Evolutionary conservation across 192 early-diverging fungal genomes (phyloP), one percentile per base, ranked within the genome.

Genomic region (Linnemannia exigua): DNA sequence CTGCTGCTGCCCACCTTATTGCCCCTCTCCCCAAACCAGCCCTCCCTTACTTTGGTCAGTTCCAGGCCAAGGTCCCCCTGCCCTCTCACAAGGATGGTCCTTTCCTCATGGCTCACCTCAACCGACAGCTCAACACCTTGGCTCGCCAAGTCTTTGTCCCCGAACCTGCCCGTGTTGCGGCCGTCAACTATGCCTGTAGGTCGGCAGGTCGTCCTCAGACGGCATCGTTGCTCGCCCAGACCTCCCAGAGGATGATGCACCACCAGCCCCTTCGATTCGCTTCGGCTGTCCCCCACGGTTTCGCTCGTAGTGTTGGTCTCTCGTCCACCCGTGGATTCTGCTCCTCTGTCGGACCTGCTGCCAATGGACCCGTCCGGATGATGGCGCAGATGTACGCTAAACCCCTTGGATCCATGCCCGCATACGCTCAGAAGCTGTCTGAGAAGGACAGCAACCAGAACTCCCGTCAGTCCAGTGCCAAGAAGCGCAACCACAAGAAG

Each of bases 331-430:
- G 84, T 36, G 79, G 84, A 6, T 86, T 80, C 38, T 80, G 84
- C 38, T 86, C 84, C 4, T 46, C 54, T 33, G 69, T 76, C 1
- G 36, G 67, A 14, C 81, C 81, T 5, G 68, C 82, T 0, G 3
- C 72, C 25, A 80, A 76, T n/a, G 84, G 84, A 2, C 84, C 84
- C 37, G 84, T 77, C 61, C 70, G 50, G 36, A 80, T 86, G 84
- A 73, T 86, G 77, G 84, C 84, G 1, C 84, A 86, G 79, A 79
- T 86, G 77, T 86, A 86, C 48, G 84, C 84, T 61, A 86, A 86
- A 50, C 84, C 84, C 38, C 61, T 86, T 20, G 78, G 84, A 6
- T 70, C 47, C 17, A 50, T 86, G 33, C 78, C 84, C 48, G 69
- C 69, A 9, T 63, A 80, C 22, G 54, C 74, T 31, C 47, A 76